These are phyloP conservation scores for Dianthus caryophyllus DNA, from an alignment of 148 eudicot species.

Conservation along the genomic window DNA sequence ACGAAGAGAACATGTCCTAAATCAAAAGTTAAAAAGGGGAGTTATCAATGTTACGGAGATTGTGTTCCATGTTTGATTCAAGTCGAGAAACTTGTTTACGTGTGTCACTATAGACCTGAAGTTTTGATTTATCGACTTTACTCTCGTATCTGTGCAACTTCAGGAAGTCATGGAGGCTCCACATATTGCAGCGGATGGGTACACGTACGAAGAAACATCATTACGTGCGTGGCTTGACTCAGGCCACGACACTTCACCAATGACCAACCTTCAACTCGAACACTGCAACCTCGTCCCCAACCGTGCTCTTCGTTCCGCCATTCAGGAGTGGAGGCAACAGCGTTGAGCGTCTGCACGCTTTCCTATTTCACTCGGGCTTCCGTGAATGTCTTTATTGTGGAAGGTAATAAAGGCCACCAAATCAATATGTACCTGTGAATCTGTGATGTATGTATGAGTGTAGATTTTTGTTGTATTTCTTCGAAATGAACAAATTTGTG, in stretches of 20 bases:
- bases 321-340: slow-evolving; percentile 73
- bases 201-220: slow-evolving; percentile 78
- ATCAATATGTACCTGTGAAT: no score
- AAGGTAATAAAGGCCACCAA: background rate
- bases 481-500: background rate
- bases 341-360: background rate
- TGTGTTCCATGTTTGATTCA: background rate
- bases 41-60: background rate
- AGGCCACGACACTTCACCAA: slow-evolving; percentile 75
- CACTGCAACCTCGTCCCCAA: slow-evolving; percentile 60
- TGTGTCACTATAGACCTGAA: background rate
- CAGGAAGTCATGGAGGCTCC: slow-evolving; percentile 56
- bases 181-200: slow-evolving; percentile 76
- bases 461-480: background rate
- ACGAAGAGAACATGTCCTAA: no score
- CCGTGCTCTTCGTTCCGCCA: slow-evolving; percentile 81
- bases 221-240: slow-evolving; percentile 71
- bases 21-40: background rate
- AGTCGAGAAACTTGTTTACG: background rate
- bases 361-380: background rate
- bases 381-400: background rate
- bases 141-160: background rate
- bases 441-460: background rate
- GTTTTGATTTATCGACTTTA: background rate
- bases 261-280: slow-evolving; percentile 66